Percentiles rank a stretch among this genome's conserved stretches.
Evolutionary conservation across 83 land plant genomes (phyloP).

Genomic region (Thuja plicata): DNA sequence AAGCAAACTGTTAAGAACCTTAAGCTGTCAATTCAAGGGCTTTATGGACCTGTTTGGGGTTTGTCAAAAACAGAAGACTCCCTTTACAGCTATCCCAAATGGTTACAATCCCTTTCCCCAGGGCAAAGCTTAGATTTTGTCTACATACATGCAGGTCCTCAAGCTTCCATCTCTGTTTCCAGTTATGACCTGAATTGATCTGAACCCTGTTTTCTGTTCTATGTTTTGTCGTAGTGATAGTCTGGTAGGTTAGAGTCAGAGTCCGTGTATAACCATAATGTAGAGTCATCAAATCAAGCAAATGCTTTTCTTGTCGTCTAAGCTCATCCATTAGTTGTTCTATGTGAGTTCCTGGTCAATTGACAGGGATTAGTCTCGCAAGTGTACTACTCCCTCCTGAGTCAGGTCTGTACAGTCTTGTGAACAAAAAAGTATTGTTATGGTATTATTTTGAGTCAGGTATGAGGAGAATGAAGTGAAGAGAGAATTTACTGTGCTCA

Average conservation of each 20-base stretch:
- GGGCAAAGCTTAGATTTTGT: constrained; percentile 71
- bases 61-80: constrained; percentile 34
- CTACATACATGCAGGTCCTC: constrained; percentile 64
- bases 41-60: constrained; percentile 80
- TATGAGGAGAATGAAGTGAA: constrained; percentile 65
- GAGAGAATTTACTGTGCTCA: constrained; percentile 57
- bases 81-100: constrained; percentile 50
- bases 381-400: background rate
- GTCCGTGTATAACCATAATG: constrained; percentile 12
- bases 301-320: background rate
- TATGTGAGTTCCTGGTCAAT: background rate
- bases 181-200: constrained; percentile 44
- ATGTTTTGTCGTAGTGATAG: background rate
- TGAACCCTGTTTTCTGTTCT: background rate
- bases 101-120: constrained; percentile 60
- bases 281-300: background rate
- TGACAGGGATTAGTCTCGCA: constrained; percentile 16
- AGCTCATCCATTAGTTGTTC: background rate
- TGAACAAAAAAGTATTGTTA: constrained; percentile 18
- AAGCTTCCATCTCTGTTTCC: constrained; percentile 47
- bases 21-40: constrained; percentile 40
- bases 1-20: constrained; percentile 43
- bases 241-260: constrained; percentile 12
- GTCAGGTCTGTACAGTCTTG: constrained; percentile 9
- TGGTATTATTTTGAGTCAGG: constrained; percentile 6